A percentile compares a stretch with the other conserved stretches of the same genome.
These are phyloP conservation scores for Nicotiana undulata DNA, from an alignment of 257 asterid genomes.

Conservation along the genomic window DNA sequence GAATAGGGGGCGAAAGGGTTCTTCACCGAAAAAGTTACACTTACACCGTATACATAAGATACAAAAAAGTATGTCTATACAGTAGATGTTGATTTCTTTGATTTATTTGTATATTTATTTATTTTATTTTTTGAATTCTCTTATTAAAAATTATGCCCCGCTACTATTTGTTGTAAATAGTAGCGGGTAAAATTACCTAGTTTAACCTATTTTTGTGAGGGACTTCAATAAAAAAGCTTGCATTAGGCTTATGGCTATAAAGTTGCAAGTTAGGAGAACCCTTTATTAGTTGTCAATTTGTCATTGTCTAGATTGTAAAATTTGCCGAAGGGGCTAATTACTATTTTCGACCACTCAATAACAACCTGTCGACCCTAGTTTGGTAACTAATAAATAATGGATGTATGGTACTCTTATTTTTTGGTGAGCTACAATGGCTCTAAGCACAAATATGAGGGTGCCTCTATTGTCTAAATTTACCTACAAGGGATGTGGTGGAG, in stretches of 20 bases:
- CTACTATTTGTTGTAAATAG: too few species aligned
- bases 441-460: neutral
- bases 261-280: neutral
- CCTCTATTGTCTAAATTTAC: too few species aligned
- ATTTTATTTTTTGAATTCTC: too few species aligned
- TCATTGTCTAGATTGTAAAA: neutral
- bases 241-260: neutral
- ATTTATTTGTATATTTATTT: too few species aligned
- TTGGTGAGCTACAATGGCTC: slow-evolving; percentile 8
- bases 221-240: neutral
- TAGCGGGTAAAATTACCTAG: neutral
- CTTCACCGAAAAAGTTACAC: too few species aligned
- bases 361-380: neutral
- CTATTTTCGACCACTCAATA: neutral
- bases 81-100: too few species aligned
- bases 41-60: too few species aligned
- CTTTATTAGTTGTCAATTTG: neutral
- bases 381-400: neutral
- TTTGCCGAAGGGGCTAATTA: neutral
- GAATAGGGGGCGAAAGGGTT: too few species aligned
- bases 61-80: too few species aligned
- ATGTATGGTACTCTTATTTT: neutral
- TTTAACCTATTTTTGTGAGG: neutral
- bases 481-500: too few species aligned
- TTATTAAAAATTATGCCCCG: too few species aligned